These are phyloP conservation scores for Pyrenopolyporus hunteri DNA, from an alignment of 495 filamentous ascomycete genomes.

Conservation along the genomic window DNA sequence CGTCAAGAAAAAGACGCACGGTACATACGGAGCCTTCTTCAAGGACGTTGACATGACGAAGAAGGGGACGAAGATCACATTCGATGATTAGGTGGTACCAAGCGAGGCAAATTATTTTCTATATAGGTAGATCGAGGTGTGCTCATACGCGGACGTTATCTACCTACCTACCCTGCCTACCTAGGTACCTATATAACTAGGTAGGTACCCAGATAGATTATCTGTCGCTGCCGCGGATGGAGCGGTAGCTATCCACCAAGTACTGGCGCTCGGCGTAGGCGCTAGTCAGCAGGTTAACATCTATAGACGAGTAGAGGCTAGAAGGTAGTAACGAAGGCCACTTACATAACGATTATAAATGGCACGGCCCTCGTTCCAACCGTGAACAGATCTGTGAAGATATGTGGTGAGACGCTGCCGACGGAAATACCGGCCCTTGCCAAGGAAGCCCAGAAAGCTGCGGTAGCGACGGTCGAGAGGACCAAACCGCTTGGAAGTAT, in stretches of 20 bases:
- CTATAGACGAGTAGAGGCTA: constrained; percentile 16
- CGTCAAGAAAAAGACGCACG: constrained; percentile 97
- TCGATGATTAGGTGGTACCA: constrained; percentile 65
- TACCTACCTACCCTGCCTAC: too few relatives aligned
- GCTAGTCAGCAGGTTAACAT: constrained; percentile 47
- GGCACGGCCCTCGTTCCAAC: constrained; percentile 57
- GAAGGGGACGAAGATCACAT: constrained; percentile 89
- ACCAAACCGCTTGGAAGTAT: constrained; percentile 27
- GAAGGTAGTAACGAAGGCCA: constrained; percentile 28
- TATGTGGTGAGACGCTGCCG: constrained; percentile 41
- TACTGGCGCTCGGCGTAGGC: constrained; percentile 65
- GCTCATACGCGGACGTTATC: background rate
- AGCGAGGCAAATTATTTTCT: constrained; percentile 3
- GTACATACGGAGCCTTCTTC: constrained; percentile 89
- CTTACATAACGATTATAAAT: constrained; percentile 67
- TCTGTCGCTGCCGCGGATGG: constrained; percentile 42
- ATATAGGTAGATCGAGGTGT: constrained; percentile 4
- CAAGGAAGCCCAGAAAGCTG: constrained; percentile 34
- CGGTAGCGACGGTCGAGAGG: constrained; percentile 23
- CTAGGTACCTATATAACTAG: too few relatives aligned
- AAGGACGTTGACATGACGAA: constrained; percentile 80
- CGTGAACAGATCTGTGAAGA: constrained; percentile 55
- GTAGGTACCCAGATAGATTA: too few relatives aligned
- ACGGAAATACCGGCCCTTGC: constrained; percentile 44
- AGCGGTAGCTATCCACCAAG: constrained; percentile 56